Base-by-base conservation (phyloP, 2,329 filamentous ascomycete genomes). In the Colletotrichum agaves region DNA sequence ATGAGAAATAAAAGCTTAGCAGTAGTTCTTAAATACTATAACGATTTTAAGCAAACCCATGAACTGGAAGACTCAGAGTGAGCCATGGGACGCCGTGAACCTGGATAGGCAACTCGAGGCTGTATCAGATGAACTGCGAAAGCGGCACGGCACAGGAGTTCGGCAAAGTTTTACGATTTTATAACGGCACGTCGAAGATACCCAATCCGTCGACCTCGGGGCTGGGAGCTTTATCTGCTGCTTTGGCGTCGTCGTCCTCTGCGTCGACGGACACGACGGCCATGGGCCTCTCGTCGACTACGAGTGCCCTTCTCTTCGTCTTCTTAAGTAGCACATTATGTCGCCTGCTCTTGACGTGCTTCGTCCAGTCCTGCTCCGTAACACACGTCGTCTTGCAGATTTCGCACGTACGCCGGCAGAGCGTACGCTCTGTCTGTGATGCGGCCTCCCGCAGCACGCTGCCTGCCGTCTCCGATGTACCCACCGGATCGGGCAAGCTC, bases 361-460 rank as follows among this genome's bases (percentile, higher is more conserved):
- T 75, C 43, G 75, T 69, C 80, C 80, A 83, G 2, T 78, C 78
- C 67, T 85, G 81, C 70, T 90, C 86, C 3, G 85, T 88, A 60
- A 90, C 75, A 4, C 85, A 78, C 21, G 88, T 87, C 64, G 87
- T 86, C 72, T 93, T 81, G 75, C 96, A 99, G 1, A 89, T 71
- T 3, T 93, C 89, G 74, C 96, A 99, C 17, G 84, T 86, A 71
- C 85, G 86, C 69, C 89, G 88, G 35, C 77, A 78, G 0, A 85
- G 84, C 3, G 81, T 82, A 11, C 91, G 81, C 65, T 88, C 83
- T n/a, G 87, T 82, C 19, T 79, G 76, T 44, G 80, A 78, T 10
- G 79, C 69, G 7, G 78, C 79, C 1, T 80, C 74, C 0, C 87
- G 88, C 4, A 98, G 76, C 2, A 90, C 83, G 43, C 84, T 82